Evolutionary conservation across 768 basidiomycete genomes (phyloP), one percentile per base, ranked within the genome.

Genomic region (Russula sp.): DNA sequence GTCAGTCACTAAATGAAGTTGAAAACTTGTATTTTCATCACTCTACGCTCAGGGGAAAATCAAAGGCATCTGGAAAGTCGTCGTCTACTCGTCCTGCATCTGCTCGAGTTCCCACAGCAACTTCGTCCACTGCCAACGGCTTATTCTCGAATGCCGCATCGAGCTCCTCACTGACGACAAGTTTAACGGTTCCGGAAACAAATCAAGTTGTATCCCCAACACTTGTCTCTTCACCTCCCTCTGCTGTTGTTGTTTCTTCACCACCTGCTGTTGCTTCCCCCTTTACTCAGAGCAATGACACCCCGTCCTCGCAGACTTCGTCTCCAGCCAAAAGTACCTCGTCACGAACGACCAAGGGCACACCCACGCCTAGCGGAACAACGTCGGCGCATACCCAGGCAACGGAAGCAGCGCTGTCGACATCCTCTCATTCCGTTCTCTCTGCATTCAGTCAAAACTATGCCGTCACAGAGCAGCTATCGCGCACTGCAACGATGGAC

Each of bases 21-120:
- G 88, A 89, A 71, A 89, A 89, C 68, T 77, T 89, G 31, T 89
- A 89, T 75, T 89, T 89, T 68, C 86, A 83, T 57, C 84, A 86
- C 68, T 86, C 87, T 0, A 81, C 85, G 56, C 73, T 77, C 32
- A 78, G 57, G 48, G 65, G 63, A 44, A 57, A 60, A 42, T 59
- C 63, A 11, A 62, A 60, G 32, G 58, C 65, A 27, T 20, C 37
- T 3, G 78, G 61, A 74, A 61, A 64, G 8, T 72, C 70, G 39
- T 66, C 70, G 7, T 58, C 63, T 57, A 50, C 31, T n/a, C 52
- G 75, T 35, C 68, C 74, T 16, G 37, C 49, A 1, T 31, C 48
- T 63, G 34, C 51, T 59, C 27, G 73, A 73, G 45, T 69, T 72
- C n/a, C 14, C 31, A 18, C 39, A 7, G 10, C 27, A 32, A 27